phyloP scores from a whole-genome alignment of 208 protist genomes.

The Porcisia hertigi region DNA sequence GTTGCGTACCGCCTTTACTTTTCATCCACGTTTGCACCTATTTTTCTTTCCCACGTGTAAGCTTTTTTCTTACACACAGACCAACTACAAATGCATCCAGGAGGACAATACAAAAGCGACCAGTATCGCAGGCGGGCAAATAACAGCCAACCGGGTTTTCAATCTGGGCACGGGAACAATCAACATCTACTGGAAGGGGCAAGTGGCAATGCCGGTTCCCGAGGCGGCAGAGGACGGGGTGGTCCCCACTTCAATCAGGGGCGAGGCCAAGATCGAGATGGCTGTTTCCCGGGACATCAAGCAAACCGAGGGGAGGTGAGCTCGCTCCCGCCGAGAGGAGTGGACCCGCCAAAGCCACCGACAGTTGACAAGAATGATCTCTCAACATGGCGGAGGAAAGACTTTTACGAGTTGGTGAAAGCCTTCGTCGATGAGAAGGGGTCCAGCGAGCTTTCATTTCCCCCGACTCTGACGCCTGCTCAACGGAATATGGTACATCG shows the following conservation, averaged over 20 bases:
- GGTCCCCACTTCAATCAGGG: background rate
- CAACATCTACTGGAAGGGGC: background rate
- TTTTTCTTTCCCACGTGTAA: background rate
- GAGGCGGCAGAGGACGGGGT: constrained; percentile 2
- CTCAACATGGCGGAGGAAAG: constrained; percentile 71
- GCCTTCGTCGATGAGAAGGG: constrained; percentile 74
- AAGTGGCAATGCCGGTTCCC: background rate
- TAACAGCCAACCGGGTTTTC: background rate
- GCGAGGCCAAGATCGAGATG: background rate
- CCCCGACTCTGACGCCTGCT: constrained; percentile 51
- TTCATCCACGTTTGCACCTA: background rate
- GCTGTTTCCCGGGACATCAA: background rate
- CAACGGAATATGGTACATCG: constrained; percentile 73
- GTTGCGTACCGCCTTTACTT: background rate
- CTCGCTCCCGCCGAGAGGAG: background rate
- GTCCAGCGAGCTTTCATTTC: constrained; percentile 65
- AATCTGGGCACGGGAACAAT: background rate
- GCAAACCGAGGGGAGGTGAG: background rate
- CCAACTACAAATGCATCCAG: constrained; percentile 35
- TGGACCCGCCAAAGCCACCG: background rate
- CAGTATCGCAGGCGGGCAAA: background rate
- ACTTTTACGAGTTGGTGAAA: constrained; percentile 69
- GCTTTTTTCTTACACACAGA: background rate
- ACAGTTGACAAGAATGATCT: constrained; percentile 45
- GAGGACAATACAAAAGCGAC: constrained; percentile 28